A percentile compares a stretch with the other conserved stretches of the same genome.
Conservation (phyloP, 805 yeast species). For the Ogataea pignaliae region DNA sequence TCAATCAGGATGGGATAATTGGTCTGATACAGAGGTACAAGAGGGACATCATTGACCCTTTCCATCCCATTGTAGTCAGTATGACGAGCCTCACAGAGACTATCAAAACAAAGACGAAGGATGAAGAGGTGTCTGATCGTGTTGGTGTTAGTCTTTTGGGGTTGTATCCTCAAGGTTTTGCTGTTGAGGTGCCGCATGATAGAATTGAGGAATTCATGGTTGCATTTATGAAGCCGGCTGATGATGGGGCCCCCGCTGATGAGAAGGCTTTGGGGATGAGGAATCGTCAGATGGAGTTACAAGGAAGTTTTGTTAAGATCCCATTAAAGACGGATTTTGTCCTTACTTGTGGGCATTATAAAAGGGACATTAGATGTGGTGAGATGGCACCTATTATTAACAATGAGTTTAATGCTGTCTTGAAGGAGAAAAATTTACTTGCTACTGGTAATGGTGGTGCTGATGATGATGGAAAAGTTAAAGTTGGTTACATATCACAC, state of each 20-base stretch:
- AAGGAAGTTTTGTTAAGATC: constrained; percentile 8
- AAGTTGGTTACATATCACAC: constrained; percentile 61
- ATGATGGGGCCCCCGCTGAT: constrained; percentile 5
- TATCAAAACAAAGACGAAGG: background rate
- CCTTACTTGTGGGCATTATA: constrained; percentile 62
- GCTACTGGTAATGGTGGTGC: constrained; percentile 13
- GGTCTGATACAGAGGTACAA: constrained; percentile 34
- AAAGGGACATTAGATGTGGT: constrained; percentile 67
- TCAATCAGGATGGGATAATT: constrained; percentile 30
- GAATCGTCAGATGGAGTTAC: constrained; percentile 8
- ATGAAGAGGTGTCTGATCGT: background rate
- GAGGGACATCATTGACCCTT: constrained; percentile 33
- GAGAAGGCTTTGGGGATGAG: background rate
- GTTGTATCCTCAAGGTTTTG: constrained; percentile 50
- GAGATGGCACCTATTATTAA: constrained; percentile 53
- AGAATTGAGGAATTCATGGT: constrained; percentile 34
- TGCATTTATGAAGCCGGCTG: constrained; percentile 31
- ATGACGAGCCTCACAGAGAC: constrained; percentile 27
- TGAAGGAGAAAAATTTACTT: constrained; percentile 32
- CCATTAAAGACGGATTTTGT: constrained; percentile 31
- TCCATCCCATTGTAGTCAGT: constrained; percentile 48
- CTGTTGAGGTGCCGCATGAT: constrained; percentile 32
- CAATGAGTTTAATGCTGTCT: constrained; percentile 44
- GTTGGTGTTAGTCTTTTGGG: constrained; percentile 22
- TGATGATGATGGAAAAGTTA: constrained; percentile 4